Base-by-base conservation (phyloP, 768 basidiomycete species). In the Boletus tylopilopsis region DNA sequence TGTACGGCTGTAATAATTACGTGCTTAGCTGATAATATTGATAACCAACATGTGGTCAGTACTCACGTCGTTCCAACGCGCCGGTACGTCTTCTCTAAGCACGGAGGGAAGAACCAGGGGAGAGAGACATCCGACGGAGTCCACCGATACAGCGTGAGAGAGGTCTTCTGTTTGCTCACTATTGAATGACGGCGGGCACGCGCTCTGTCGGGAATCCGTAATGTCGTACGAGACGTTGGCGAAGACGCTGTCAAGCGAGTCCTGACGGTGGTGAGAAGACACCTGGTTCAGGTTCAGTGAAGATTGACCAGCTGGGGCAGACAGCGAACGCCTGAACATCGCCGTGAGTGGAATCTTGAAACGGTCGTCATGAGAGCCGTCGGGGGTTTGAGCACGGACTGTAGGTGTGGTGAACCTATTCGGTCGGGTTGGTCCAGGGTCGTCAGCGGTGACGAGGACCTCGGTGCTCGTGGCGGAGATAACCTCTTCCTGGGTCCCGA, bases 261-360 rank as follows among this genome's bases (percentile, higher is more conserved):
- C 36, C 27, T 68, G 57, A 39, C 61, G 59, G 5, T 45, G 47
- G 36, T 59, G 58, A 35, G 58, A 51, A 19, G 53, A 42, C 11
- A 40, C 44, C 29, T 51, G 47, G 37, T 39, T 30, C 3, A 51
- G 42, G 21, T 39, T 30, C 3, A 51, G 42, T 18, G 58, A 47
- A 19, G 49, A 53, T 41, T 60, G 66, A n/a, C 64, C 51, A 1
- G 73, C 76, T 4, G 79, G 79, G 8, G 76, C 78, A 32, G 84
- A 85, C 4, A 78, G 69, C 11, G 81, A 80, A 45, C 85, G 82
- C 63, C 75, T 83, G 71, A 78, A 81, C 80, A 84, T 79, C 43
- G 81, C 74, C 5, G 82, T 81, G 24, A 84, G 75, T 4, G 82
- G 77, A 22, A 80, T 69, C 33, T 64, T 64, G 64, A 78, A 72